Evolutionary conservation across 2,329 filamentous ascomycete species (phyloP), one percentile per base, ranked within the genome.

Genomic region (Neurospora sp.): DNA sequence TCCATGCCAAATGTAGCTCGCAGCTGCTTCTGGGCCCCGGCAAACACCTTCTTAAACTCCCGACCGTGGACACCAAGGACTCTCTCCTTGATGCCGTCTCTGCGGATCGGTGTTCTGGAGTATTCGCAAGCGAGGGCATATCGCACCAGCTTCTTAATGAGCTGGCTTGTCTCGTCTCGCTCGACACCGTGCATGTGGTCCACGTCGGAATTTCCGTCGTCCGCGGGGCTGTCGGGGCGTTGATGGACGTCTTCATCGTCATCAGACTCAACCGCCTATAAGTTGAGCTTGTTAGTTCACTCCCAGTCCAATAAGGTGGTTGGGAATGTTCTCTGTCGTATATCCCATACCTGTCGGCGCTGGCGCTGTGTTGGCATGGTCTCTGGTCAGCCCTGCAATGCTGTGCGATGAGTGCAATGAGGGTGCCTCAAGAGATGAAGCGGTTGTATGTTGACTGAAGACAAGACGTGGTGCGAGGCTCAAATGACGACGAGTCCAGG

Each of bases 1-100:
- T 94, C 87, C 93, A 98, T 97, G n/a, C 96, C 96, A 80, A 97
- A 98, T 1, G 89, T 85, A 1, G 82, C 81, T 66, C 85, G 83
- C 43, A 99, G 82, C 74, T 91, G 87, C 40, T 83, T 80, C 78
- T 99, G 95, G 57, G 95, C 92, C 52, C 86, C 83, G 0, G 87
- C 86, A 76, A 97, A 97, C 3, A 97, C 88, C 12, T 81, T 79
- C 77, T 89, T 93, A 79, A 97, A 98, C 41, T 88, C 83, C 39
- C 90, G 85, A 6, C 88, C 82, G 8, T 89, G 86, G 66, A 89
- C 85, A 19, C 91, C 92, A 10, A 97, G 87, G 0, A 97, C 92
- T 89, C 1, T 87, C 67, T 90, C 88, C 71, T 84, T 84, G 66
- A 91, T 88, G 39, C 87, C 88, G 28, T 88, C 84, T 73, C 89